A percentile compares a stretch with the other conserved stretches of the same genome.
Evolutionary conservation across 2,329 filamentous ascomycete species (phyloP).

Genomic region (Penicillium nordicum): DNA sequence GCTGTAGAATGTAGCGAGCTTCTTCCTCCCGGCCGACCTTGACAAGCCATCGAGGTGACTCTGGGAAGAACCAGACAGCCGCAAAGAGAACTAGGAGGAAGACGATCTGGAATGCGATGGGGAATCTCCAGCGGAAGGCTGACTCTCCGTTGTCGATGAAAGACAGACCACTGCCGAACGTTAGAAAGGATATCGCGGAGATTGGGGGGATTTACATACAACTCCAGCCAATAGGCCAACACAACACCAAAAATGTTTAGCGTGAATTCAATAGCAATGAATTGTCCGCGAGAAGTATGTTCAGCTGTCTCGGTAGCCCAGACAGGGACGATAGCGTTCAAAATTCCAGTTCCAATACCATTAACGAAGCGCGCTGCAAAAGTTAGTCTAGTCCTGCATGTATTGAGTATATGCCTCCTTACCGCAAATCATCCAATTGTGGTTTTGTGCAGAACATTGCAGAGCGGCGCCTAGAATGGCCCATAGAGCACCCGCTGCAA

Average conservation of each 20-base stretch:
- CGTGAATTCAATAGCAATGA: constrained; percentile 70
- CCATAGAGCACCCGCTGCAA: constrained; percentile 58
- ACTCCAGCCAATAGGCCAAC: constrained; percentile 60
- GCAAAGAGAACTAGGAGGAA: constrained; percentile 57
- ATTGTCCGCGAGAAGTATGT: constrained; percentile 64
- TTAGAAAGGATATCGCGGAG: background rate
- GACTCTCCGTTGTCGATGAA: constrained; percentile 59
- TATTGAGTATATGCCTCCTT: constrained; percentile 22
- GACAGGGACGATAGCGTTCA: constrained; percentile 68
- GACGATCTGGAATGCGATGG: constrained; percentile 66
- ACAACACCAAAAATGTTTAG: constrained; percentile 70
- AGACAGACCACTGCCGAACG: constrained; percentile 49
- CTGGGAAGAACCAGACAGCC: constrained; percentile 64
- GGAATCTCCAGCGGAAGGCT: constrained; percentile 64
- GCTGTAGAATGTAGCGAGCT: constrained; percentile 61
- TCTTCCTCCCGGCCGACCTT: constrained; percentile 66
- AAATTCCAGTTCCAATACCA: constrained; percentile 64
- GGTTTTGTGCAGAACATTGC: constrained; percentile 64
- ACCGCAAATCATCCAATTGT: constrained; percentile 68
- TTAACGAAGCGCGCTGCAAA: constrained; percentile 55
- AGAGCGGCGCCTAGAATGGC: constrained; percentile 59
- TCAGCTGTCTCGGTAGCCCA: constrained; percentile 69
- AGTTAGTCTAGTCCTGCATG: background rate
- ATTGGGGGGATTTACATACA: constrained; percentile 30
- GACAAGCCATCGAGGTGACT: constrained; percentile 58